Evolutionary conservation across 2,329 filamentous ascomycete genomes (phyloP), one percentile per base, ranked within the genome.

Genomic region (Zymoseptoria crescenta): DNA sequence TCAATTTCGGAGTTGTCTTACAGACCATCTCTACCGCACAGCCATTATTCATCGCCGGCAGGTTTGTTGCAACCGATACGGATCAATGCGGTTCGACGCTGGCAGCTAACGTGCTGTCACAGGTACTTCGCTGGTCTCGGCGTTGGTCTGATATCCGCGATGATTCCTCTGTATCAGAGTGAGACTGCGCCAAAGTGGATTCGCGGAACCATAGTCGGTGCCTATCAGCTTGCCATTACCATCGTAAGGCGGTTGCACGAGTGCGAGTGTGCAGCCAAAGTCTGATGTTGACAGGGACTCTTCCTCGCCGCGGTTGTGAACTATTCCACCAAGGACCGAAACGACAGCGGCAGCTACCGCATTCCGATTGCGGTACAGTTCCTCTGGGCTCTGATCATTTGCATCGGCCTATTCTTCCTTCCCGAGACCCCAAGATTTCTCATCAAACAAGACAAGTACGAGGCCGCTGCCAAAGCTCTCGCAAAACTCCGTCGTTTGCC

Each of bases 1-100:
- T 91, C 73, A 84, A 82, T 61, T 74, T 90, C 59, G 88, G 88
- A 57, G 87, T 87, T 52, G 81, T 89, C 61, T 81, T 90, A 57
- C 88, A 92, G 73, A 85, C 87, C 48, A 21, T 83, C 87, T n/a
- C 49, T n/a, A 77, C 78, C 28, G 76, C 77, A 21, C 81, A 87
- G 56, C 80, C 82, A 4, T 72, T 86, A 64, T 76, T 90, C 59
- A 69, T 74, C 51, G 75, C 72, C 28, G 77, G 77, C 21, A 72
- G 77, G 65, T 51, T 10, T 64, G 77, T 91, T 62, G 87, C 5
- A 2, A 8, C 21, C 7, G 13, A 13, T 13, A 4, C 16, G 41
- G 16, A 8, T 16, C 54, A 49, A 20, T 16, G 7, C 13, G 4
- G 7, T 5, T 7, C 20, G 7, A 19, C 19, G n/a, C 10, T 6